phyloP scores from a whole-genome alignment of 2,329 filamentous ascomycete genomes.

The Coniochaeta sp. region DNA sequence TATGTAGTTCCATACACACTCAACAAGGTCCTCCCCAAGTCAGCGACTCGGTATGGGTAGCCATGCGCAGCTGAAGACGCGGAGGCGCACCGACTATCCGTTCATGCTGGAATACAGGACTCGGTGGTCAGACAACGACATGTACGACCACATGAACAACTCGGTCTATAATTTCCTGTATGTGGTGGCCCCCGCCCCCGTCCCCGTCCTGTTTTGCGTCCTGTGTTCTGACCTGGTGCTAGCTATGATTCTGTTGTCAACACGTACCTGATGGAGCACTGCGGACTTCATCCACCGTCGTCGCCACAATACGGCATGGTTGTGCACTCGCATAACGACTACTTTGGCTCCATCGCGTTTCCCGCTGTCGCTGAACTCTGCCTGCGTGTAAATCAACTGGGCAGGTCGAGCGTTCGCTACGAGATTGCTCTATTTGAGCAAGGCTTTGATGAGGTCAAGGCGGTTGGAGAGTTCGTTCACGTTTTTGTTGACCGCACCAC shows the following conservation, averaged over 20 bases:
- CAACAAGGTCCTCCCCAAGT: neutral
- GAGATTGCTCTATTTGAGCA: slow-evolving; percentile 82
- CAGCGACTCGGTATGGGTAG: slow-evolving; percentile 23
- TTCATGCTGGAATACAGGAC: slow-evolving; percentile 79
- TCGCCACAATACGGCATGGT: slow-evolving; percentile 74
- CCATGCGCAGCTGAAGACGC: slow-evolving; percentile 45
- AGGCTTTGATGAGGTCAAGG: slow-evolving; percentile 66
- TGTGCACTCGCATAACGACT: slow-evolving; percentile 80
- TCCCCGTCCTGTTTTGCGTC: too few relatives aligned
- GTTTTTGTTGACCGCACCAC: slow-evolving; percentile 77
- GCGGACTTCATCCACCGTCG: slow-evolving; percentile 62
- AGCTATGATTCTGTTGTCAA: slow-evolving; percentile 89
- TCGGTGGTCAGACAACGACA: slow-evolving; percentile 89
- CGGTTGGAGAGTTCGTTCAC: slow-evolving; percentile 80
- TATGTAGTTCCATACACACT: neutral
- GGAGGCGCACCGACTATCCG: slow-evolving; percentile 65
- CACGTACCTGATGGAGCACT: slow-evolving; percentile 75
- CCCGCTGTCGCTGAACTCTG: slow-evolving; percentile 77
- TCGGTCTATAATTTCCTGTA: slow-evolving; percentile 76
- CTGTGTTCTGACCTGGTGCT: neutral
- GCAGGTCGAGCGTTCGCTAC: slow-evolving; percentile 81
- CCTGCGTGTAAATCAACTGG: slow-evolving; percentile 75
- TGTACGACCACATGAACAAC: slow-evolving; percentile 93
- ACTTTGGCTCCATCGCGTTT: slow-evolving; percentile 74
- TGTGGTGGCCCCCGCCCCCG: slow-evolving; percentile 14